A percentile compares a stretch with the other conserved stretches of the same genome.
phyloP scores from a whole-genome alignment of 176 grass and related monocot species.

The Bothriochloa decipiens region DNA sequence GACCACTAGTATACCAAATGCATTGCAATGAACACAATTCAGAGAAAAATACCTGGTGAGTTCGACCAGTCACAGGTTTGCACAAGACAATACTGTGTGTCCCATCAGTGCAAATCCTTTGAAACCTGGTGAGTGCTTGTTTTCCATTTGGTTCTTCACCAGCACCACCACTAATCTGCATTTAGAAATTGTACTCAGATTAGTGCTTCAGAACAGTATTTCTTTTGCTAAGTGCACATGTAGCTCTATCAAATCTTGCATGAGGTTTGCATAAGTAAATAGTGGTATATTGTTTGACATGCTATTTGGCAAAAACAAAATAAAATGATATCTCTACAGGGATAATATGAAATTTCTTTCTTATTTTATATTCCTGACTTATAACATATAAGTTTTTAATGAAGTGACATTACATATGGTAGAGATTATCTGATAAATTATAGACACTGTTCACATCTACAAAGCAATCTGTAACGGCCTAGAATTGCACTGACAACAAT shows the following conservation, averaged over 20 bases:
- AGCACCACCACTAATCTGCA: slow-evolving; percentile 57
- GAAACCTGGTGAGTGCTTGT: slow-evolving; percentile 82
- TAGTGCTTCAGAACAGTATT: neutral
- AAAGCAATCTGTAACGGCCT: slow-evolving; percentile 1
- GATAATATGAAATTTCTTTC: neutral
- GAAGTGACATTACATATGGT: neutral
- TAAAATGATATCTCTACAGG: slow-evolving; percentile 10
- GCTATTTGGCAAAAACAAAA: neutral
- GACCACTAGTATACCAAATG: neutral
- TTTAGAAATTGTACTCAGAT: slow-evolving; percentile 21
- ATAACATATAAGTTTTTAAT: neutral
- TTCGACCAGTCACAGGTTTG: slow-evolving; percentile 93
- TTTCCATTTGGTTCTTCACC: slow-evolving; percentile 71
- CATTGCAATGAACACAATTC: neutral
- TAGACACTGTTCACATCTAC: neutral
- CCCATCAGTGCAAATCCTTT: slow-evolving; percentile 72
- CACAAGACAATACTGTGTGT: slow-evolving; percentile 81
- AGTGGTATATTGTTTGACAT: neutral
- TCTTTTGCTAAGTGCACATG: slow-evolving; percentile 3
- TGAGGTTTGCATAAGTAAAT: neutral
- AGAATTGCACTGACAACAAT: neutral
- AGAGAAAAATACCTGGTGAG: slow-evolving; percentile 81
- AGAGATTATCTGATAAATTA: neutral
- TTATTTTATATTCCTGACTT: neutral
- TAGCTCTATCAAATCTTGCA: slow-evolving; percentile 6